Evolutionary conservation across 805 yeast species (phyloP).

Genomic region (Clavispora fructus): DNA sequence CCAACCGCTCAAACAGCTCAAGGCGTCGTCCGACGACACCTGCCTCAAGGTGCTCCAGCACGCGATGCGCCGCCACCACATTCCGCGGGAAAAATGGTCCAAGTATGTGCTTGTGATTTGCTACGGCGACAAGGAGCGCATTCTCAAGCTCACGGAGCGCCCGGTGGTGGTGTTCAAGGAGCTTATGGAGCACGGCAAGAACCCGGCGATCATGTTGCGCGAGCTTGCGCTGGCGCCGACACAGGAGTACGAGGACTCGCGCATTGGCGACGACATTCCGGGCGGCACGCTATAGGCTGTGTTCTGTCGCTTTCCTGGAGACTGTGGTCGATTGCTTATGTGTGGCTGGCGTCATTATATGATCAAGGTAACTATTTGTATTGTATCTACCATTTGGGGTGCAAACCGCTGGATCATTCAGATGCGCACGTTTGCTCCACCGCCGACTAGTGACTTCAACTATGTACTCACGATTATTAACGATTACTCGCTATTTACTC

Average conservation of each 20-base stretch:
- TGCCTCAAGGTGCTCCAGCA: constrained; percentile 83
- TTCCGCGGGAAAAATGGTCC: constrained; percentile 76
- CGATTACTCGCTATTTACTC: too few relatives aligned
- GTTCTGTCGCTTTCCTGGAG: too few relatives aligned
- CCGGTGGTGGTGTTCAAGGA: constrained; percentile 85
- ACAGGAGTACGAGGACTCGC: constrained; percentile 27
- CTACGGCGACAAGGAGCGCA: constrained; percentile 85
- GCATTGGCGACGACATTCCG: constrained; percentile 41
- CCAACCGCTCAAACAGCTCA: constrained; percentile 71
- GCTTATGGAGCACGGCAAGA: constrained; percentile 75
- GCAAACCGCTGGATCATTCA: too few relatives aligned
- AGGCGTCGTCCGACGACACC: constrained; percentile 88
- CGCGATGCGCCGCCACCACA: constrained; percentile 80
- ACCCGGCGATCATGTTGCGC: constrained; percentile 89
- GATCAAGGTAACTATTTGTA: too few relatives aligned
- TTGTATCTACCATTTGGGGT: too few relatives aligned
- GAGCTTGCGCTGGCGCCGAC: constrained; percentile 49
- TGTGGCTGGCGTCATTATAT: too few relatives aligned
- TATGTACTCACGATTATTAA: too few relatives aligned
- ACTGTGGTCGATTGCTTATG: too few relatives aligned
- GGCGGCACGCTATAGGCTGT: constrained; percentile 33
- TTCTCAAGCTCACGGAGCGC: constrained; percentile 76
- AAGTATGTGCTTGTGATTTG: constrained; percentile 85
- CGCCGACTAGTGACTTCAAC: too few relatives aligned
- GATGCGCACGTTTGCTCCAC: too few relatives aligned